Conservation (phyloP, 202 grass and related monocot genomes). For the Setaria italica region DNA sequence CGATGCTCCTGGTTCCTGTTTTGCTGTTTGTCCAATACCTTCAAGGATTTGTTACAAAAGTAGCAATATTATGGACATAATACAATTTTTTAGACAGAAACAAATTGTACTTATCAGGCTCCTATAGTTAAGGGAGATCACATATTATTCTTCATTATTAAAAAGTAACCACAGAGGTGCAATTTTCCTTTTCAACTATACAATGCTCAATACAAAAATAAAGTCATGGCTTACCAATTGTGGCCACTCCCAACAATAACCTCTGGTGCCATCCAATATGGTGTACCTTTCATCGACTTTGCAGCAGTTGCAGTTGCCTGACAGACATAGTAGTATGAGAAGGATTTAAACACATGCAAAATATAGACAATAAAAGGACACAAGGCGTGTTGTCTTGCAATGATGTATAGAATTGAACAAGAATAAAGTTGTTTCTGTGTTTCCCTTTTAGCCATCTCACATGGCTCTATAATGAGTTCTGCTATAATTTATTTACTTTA, state of each 20-base stretch:
- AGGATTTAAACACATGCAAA: neutral
- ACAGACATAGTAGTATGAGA: neutral
- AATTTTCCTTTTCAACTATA: neutral
- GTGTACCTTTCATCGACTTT: conserved; percentile 93
- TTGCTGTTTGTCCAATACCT: neutral
- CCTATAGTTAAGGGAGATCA: neutral
- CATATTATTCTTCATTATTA: conserved; percentile 8
- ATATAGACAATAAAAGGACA: neutral
- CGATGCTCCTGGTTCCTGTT: neutral
- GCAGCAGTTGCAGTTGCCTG: conserved; percentile 92
- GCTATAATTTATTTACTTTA: neutral
- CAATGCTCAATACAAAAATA: neutral
- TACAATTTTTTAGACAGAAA: neutral
- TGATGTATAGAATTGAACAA: conserved; percentile 12
- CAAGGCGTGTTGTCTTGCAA: neutral
- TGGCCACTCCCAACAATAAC: conserved; percentile 94
- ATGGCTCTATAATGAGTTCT: neutral
- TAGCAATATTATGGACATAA: neutral
- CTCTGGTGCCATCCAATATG: conserved; percentile 98
- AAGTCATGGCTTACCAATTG: conserved; percentile 63
- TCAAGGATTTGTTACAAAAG: neutral
- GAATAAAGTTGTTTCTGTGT: neutral
- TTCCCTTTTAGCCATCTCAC: neutral
- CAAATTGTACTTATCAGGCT: neutral
- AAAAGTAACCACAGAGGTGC: neutral